Base-by-base conservation (phyloP, 805 yeast genomes). In the Torulaspora microellipsoides region DNA sequence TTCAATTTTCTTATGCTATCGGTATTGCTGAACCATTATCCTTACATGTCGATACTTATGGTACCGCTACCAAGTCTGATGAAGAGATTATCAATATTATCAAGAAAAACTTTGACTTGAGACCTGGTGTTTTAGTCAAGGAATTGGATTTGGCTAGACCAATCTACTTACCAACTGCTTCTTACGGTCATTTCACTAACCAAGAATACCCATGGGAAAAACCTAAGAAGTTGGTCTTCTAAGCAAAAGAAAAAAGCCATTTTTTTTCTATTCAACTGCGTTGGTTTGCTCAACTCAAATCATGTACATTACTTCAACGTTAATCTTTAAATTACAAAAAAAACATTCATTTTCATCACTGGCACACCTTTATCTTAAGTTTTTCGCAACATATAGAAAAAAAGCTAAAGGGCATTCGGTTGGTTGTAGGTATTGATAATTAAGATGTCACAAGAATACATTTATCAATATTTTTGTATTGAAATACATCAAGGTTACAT, bases 11-110 rank as follows among this genome's bases (percentile, higher is more conserved):
- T 38, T 93, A 93, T 73, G 99, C 99, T 68, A 93, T 93, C 69
- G 99, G 99, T 86, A 97, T 93, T 62, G 98, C 99, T 62, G 98
- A 93, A 76, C 99, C 99, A 66, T 82, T 93, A 69, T 88, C 96
- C 47, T 85, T 93, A 72, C 85, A 88, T 72, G 97, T 93, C 62
- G 98, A 93, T 75, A 84, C 97, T 53, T 93, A 93, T 74, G 99
- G 99, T 68, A 93, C 99, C 57, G 90, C 97, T 60, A 80, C 86
- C 71, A 78, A 83, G 78, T 68, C 91, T 46, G 85, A 93, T 55
- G 86, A 79, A 44, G 91, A 93, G 77, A 82, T 93, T 66, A 97
- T 91, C 53, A 85, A 75, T 53, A 88, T 93, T 69, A 85, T 93
- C 74, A 77, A 80, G 70, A 81, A 85, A 74, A 93, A 93, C 85